Evolutionary conservation across 768 basidiomycete species (phyloP).

Genomic region (Fomitopsis pulvina): DNA sequence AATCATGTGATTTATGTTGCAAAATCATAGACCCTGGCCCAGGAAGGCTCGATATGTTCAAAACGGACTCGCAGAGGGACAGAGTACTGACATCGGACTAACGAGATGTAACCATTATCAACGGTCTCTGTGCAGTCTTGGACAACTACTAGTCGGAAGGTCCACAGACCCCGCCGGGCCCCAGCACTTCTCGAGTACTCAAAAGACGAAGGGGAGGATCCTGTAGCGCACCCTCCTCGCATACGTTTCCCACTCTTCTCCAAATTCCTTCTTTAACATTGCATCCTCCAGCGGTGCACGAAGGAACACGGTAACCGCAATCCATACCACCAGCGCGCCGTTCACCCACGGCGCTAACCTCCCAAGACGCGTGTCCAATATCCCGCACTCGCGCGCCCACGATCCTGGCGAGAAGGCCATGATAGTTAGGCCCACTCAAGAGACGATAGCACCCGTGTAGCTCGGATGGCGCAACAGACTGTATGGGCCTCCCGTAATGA

Average conservation of each 20-base stretch:
- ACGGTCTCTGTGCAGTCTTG: no score
- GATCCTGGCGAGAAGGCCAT: constrained; percentile 6
- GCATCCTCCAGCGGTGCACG: constrained; percentile 9
- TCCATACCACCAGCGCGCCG: neutral
- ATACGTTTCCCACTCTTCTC: constrained; percentile 13
- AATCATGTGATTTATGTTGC: no score
- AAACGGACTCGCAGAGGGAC: no score
- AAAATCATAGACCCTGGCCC: no score
- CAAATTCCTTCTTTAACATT: constrained; percentile 10
- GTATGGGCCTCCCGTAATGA: constrained; percentile 12
- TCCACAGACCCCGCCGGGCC: neutral
- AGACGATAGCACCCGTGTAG: constrained; percentile 6
- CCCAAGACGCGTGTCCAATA: constrained; percentile 4
- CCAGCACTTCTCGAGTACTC: neutral
- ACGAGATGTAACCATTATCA: no score
- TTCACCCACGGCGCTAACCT: neutral
- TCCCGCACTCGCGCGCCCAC: constrained; percentile 12
- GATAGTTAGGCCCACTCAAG: constrained; percentile 5
- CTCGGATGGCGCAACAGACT: constrained; percentile 11
- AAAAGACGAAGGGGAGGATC: constrained; percentile 1
- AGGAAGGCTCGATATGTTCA: no score
- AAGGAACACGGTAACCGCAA: neutral
- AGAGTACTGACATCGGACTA: no score
- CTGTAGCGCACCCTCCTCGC: constrained; percentile 3
- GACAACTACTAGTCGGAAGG: no score